Conservation (phyloP, 1,284 basidiomycete genomes). For the Ustilago xerochloae region DNA sequence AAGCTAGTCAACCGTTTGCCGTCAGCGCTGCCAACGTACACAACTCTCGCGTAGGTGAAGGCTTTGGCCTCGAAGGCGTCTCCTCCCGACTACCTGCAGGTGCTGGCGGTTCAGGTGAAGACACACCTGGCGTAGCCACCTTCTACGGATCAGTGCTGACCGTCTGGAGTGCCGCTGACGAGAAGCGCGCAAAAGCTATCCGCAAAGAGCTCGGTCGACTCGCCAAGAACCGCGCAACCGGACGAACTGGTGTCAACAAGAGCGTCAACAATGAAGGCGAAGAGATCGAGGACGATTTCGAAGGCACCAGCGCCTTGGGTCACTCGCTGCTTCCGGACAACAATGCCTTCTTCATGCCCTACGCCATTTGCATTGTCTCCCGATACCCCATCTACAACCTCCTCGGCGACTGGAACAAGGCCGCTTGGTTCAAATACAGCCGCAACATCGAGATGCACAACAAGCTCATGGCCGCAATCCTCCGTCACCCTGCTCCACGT, state of each 20-base stretch:
- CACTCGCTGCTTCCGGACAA: constrained; percentile 55
- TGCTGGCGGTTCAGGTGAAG: constrained; percentile 36
- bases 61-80: constrained; percentile 74
- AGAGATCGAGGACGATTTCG: constrained; percentile 35
- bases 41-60: constrained; percentile 70
- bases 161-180: constrained; percentile 59
- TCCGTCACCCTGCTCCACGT: constrained; percentile 64
- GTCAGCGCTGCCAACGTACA: constrained; percentile 48
- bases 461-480: constrained; percentile 67
- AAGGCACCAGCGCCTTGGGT: constrained; percentile 31
- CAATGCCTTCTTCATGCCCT: constrained; percentile 64
- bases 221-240: constrained; percentile 34
- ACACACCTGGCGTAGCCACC: constrained; percentile 50
- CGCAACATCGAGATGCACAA: constrained; percentile 68
- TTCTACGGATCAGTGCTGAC: constrained; percentile 60
- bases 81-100: constrained; percentile 77
- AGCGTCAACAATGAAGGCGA: constrained; percentile 32
- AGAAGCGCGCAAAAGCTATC: constrained; percentile 56
- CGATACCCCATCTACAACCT: constrained; percentile 66
- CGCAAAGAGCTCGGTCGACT: constrained; percentile 54
- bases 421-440: constrained; percentile 68
- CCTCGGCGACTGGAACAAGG: constrained; percentile 66
- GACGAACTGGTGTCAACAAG: constrained; percentile 22
- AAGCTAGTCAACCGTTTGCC: constrained; percentile 39
- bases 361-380: constrained; percentile 65